Conservation (phyloP, 352 stramenopile species). For the Phytopythium vexans region DNA sequence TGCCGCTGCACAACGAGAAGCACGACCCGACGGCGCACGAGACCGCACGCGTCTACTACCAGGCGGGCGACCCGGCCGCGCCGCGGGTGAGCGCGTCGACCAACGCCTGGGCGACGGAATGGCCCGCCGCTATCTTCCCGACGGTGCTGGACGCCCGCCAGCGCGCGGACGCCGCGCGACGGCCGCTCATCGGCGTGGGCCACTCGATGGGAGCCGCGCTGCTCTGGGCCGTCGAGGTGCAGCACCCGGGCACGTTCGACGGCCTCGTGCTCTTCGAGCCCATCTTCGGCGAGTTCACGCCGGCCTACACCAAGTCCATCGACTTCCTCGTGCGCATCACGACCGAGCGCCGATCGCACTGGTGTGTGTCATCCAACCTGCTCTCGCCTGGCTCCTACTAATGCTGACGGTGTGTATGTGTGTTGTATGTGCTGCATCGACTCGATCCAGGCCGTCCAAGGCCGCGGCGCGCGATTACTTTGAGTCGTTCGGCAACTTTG, state of each 20-base stretch:
- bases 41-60: conserved; percentile 14
- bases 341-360: conserved; percentile 30
- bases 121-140: conserved; percentile 8
- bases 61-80: conserved; percentile 10
- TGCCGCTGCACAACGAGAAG: conserved; percentile 26
- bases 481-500: conserved; percentile 30
- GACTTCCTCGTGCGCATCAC: conserved; percentile 36
- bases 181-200: conserved; percentile 28
- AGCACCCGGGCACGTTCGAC: conserved; percentile 41
- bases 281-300: conserved; percentile 24
- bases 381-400: no score
- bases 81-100: conserved; percentile 20
- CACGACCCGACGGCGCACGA: conserved; percentile 16
- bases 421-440: neutral
- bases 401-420: neutral
- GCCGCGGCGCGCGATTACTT: conserved; percentile 22
- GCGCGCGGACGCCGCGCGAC: neutral
- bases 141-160: conserved; percentile 15
- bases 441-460: conserved; percentile 17
- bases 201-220: conserved; percentile 43
- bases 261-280: conserved; percentile 44
- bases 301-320: conserved; percentile 9
- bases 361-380: conserved; percentile 10
- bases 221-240: conserved; percentile 35
- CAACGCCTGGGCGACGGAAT: conserved; percentile 21